phyloP scores from a whole-genome alignment of 2,329 filamentous ascomycete genomes.

The Pseudocercospora macadamiae region DNA sequence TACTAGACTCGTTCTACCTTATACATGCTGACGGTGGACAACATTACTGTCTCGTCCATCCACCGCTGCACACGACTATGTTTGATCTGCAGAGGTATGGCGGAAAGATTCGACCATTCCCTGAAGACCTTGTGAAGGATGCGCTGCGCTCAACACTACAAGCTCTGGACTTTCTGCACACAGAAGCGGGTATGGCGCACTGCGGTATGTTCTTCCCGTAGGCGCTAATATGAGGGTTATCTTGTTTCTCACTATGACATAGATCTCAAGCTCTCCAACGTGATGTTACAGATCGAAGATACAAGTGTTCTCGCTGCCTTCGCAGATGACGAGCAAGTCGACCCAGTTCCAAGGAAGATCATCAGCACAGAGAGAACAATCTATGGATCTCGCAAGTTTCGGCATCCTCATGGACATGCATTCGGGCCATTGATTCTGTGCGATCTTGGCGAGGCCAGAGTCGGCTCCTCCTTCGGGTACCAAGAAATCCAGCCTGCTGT shows the following conservation, averaged over 20 bases:
- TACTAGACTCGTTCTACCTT: constrained; percentile 3
- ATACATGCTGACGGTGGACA: background rate
- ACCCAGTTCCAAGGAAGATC: background rate
- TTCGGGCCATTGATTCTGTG: constrained; percentile 18
- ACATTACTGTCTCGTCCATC: constrained; percentile 5
- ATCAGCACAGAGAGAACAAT: constrained; percentile 16
- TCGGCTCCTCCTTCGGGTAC: background rate
- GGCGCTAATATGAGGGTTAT: too few species aligned
- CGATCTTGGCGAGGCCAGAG: constrained; percentile 17
- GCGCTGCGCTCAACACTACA: background rate
- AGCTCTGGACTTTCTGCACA: constrained; percentile 1
- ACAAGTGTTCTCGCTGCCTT: background rate
- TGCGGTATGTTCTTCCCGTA: background rate
- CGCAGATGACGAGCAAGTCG: background rate
- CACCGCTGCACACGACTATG: constrained; percentile 4
- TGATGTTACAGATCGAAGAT: constrained; percentile 8
- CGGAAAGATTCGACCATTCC: background rate
- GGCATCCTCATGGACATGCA: constrained; percentile 10
- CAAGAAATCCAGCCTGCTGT: constrained; percentile 14
- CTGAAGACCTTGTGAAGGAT: constrained; percentile 4
- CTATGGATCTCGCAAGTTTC: constrained; percentile 23
- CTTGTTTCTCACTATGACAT: background rate
- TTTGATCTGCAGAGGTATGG: background rate
- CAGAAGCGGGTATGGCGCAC: constrained; percentile 3
- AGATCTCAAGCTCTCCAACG: constrained; percentile 14